Evolutionary conservation across 352 stramenopile species (phyloP).

Genomic region (Blastocystis hominis): DNA sequence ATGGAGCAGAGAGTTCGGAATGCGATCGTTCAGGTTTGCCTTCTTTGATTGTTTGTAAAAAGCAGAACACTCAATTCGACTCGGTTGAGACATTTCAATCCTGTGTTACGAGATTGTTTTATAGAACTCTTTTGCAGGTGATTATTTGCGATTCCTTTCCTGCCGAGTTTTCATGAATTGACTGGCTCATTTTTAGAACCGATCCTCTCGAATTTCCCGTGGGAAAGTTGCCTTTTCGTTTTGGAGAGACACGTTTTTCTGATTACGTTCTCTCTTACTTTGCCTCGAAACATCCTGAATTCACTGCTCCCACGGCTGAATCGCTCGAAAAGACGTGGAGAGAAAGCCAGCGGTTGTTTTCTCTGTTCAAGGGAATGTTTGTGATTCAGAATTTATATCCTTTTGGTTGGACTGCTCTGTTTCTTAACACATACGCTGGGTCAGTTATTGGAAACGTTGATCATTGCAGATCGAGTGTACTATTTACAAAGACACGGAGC

Average conservation of each 20-base stretch:
- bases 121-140: conserved; percentile 2
- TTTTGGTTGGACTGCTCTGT: not conserved
- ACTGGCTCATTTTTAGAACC: not conserved
- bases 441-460: conserved; percentile 7
- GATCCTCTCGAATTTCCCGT: conserved; percentile 1
- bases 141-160: conserved; percentile 5
- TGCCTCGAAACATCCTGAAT: not conserved
- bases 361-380: not conserved
- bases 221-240: not conserved
- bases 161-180: not conserved
- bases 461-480: conserved; percentile 40
- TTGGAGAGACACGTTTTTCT: not conserved
- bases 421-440: not conserved
- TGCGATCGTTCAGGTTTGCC: not conserved
- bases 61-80: conserved; percentile 21
- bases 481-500: conserved; percentile 20
- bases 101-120: not conserved
- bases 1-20: not conserved
- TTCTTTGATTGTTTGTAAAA: not conserved
- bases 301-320: not conserved
- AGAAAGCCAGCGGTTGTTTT: not conserved
- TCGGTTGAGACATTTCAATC: not conserved
- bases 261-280: not conserved
- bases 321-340: not conserved
- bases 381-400: conserved; percentile 48